A percentile compares a stretch with the other conserved stretches of the same genome.
phyloP scores from a whole-genome alignment of 345 rosid genomes.

The Lepidium sativum region DNA sequence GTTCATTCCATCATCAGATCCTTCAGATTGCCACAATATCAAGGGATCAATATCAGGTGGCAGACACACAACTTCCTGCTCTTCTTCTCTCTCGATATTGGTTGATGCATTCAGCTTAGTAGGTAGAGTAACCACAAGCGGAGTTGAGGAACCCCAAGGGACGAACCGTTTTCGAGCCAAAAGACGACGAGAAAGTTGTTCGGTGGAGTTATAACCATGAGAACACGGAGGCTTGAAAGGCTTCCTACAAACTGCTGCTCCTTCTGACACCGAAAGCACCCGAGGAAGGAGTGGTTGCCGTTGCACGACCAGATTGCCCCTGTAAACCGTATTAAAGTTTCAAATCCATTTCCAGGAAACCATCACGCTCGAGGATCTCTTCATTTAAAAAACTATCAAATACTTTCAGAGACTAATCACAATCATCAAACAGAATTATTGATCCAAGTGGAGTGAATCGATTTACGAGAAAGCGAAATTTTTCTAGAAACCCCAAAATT shows the following conservation, averaged over 20 bases:
- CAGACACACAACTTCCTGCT: slow-evolving; percentile 51
- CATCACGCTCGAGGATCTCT: not conserved
- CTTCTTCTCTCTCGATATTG: slow-evolving; percentile 29
- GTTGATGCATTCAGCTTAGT: slow-evolving; percentile 23
- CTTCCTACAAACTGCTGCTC: slow-evolving; percentile 84
- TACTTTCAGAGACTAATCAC: not conserved
- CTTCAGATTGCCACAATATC: slow-evolving; percentile 79
- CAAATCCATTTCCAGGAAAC: slow-evolving; percentile 3
- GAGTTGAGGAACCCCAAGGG: slow-evolving; percentile 82
- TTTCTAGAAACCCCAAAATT: not conserved
- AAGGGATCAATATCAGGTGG: slow-evolving; percentile 83
- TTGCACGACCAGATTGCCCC: slow-evolving; percentile 76
- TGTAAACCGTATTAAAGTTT: slow-evolving; percentile 21
- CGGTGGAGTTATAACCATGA: slow-evolving; percentile 47
- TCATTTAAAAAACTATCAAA: not conserved
- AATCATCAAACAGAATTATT: not conserved
- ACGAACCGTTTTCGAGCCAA: slow-evolving; percentile 83
- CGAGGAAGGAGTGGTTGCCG: slow-evolving; percentile 85
- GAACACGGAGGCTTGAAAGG: slow-evolving; percentile 88
- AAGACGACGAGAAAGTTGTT: slow-evolving; percentile 72
- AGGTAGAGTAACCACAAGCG: slow-evolving; percentile 45
- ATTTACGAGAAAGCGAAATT: slow-evolving; percentile 3
- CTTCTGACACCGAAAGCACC: slow-evolving; percentile 76
- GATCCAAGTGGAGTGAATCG: not conserved
- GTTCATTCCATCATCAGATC: slow-evolving; percentile 34